Evolutionary conservation across 2,329 filamentous ascomycete species (phyloP).

Genomic region (Aureobasidium leucospermi): DNA sequence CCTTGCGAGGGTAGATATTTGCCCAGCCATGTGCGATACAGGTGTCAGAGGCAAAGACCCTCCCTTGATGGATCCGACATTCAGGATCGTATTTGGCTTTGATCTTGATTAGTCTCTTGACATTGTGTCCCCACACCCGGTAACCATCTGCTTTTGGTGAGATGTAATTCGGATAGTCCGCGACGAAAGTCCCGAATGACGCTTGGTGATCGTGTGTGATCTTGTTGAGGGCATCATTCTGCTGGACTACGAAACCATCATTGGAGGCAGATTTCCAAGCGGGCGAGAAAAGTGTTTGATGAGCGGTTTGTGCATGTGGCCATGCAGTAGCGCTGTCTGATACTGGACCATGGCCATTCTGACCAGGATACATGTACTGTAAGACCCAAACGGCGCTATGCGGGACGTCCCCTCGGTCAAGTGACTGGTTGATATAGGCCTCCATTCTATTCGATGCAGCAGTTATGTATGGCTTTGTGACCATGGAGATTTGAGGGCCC

Average conservation of each 20-base stretch:
- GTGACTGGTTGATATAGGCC: slow-evolving; percentile 5
- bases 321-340: slow-evolving; percentile 13
- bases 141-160: slow-evolving; percentile 11
- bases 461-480: slow-evolving; percentile 10
- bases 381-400: slow-evolving; percentile 14
- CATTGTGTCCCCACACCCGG: slow-evolving; percentile 14
- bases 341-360: slow-evolving; percentile 11
- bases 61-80: slow-evolving; percentile 14
- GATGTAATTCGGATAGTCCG: slow-evolving; percentile 17
- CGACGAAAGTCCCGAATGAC: background rate
- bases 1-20: slow-evolving; percentile 10
- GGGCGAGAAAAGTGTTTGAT: slow-evolving; percentile 15
- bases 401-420: slow-evolving; percentile 8
- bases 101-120: slow-evolving; percentile 14
- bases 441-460: slow-evolving; percentile 7
- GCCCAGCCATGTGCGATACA: slow-evolving; percentile 15
- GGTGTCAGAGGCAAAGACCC: slow-evolving; percentile 14
- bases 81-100: slow-evolving; percentile 17
- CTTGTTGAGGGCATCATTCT: slow-evolving; percentile 1
- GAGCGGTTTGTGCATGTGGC: slow-evolving; percentile 12
- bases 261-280: slow-evolving; percentile 8
- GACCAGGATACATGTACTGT: slow-evolving; percentile 15
- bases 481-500: slow-evolving; percentile 12
- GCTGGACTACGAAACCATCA: slow-evolving; percentile 1
- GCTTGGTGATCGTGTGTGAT: slow-evolving; percentile 13